Evolutionary conservation across 371 early-diverging fungal genomes (phyloP).

Genomic region (Aphelidium insulamus): DNA sequence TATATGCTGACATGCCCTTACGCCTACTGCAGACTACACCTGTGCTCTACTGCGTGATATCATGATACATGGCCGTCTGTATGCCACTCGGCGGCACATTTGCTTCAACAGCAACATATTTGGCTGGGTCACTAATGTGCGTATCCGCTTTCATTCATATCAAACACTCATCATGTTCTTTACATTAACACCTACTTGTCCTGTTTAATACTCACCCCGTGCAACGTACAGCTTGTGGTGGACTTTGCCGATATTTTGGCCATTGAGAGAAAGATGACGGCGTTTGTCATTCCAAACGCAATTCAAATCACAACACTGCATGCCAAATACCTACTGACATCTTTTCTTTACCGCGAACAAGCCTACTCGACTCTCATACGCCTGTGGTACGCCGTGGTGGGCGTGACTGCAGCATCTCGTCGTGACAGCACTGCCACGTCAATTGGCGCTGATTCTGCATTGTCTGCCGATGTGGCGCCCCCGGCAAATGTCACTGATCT

Average conservation of each 20-base stretch:
- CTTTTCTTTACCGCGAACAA: conserved; percentile 11
- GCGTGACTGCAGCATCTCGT: no score
- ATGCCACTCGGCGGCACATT: conserved; percentile 57
- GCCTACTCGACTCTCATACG: no score
- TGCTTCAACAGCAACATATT: conserved; percentile 89
- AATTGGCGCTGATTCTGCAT: no score
- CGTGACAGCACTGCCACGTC: no score
- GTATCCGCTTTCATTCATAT: not conserved
- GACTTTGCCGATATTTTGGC: conserved; percentile 55
- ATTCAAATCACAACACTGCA: conserved; percentile 52
- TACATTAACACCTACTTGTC: not conserved
- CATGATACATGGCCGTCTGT: conserved; percentile 70
- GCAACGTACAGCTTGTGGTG: conserved; percentile 37
- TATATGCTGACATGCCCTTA: not conserved
- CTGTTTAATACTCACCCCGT: not conserved
- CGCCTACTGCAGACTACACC: conserved; percentile 35
- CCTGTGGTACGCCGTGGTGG: no score
- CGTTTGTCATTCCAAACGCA: conserved; percentile 65
- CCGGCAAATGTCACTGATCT: no score
- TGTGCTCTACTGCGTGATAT: conserved; percentile 86
- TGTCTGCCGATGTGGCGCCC: no score
- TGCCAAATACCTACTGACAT: conserved; percentile 19
- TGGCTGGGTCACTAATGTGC: conserved; percentile 77
- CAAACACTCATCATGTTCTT: not conserved
- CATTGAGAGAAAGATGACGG: conserved; percentile 55